Percentiles rank a stretch among this genome's conserved stretches.
Evolutionary conservation across 129 eudicot species (phyloP).

Genomic region (Flaveria robusta): DNA sequence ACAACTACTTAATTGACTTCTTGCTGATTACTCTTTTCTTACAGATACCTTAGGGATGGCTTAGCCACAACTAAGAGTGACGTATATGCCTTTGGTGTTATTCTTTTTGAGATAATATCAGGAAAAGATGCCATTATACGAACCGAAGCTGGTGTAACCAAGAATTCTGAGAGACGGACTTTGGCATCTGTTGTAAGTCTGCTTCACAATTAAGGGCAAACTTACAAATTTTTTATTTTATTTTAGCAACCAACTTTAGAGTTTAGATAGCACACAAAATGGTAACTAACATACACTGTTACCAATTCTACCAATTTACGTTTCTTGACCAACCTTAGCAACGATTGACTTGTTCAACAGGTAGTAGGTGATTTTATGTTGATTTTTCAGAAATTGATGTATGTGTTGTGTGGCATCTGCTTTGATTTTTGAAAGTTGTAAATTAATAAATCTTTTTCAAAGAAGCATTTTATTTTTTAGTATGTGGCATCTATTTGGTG

Average conservation of each 20-base stretch:
- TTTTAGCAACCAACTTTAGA: neutral
- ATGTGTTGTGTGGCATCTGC: neutral
- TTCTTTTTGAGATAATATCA: slow-evolving; percentile 79
- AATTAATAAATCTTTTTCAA: neutral
- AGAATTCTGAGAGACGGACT: slow-evolving; percentile 71
- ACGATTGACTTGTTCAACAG: neutral
- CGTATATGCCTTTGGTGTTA: slow-evolving; percentile 90
- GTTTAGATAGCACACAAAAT: neutral
- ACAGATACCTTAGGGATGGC: slow-evolving; percentile 84
- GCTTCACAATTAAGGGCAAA: slow-evolving; percentile 2
- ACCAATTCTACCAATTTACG: neutral
- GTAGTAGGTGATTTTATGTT: neutral
- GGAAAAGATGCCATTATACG: slow-evolving; percentile 84
- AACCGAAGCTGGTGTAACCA: slow-evolving; percentile 48
- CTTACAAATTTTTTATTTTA: neutral
- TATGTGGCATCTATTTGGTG: slow-evolving; percentile 14
- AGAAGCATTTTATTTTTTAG: neutral
- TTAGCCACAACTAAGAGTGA: slow-evolving; percentile 79
- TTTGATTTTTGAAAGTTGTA: neutral
- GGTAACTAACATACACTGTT: neutral
- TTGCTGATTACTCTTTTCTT: slow-evolving; percentile 10
- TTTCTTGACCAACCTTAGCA: neutral
- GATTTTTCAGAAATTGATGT: neutral
- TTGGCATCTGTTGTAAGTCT: slow-evolving; percentile 84
- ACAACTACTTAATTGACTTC: neutral